Evolutionary conservation across 2,329 filamentous ascomycete species (phyloP), one percentile per base, ranked within the genome.

Genomic region (Nigrospora osmanthi): DNA sequence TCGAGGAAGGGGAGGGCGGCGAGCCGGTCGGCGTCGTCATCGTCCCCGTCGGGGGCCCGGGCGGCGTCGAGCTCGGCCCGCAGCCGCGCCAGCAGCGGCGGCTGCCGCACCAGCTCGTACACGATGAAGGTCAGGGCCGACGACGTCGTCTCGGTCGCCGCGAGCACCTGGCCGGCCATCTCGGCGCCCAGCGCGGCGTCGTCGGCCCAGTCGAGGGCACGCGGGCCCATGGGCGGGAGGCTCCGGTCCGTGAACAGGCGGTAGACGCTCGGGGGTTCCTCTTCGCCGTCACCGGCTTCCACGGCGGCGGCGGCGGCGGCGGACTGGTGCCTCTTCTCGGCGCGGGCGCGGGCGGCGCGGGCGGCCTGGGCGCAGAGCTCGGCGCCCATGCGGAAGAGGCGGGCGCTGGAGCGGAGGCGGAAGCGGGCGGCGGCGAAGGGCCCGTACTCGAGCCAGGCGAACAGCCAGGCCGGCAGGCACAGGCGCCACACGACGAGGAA

Each of bases 401-500:
- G 39, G 36, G 49, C 44, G 43, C 51, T 53, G 6, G 51, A 52
- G 11, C 40, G 40, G 38, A 53, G 41, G 11, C 51, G 49, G 32
- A 44, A 52, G 17, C 35, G 35, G 33, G 49, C 42, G 17, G 43
- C 42, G 13, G 15, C 12, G 35, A 50, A 52, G 1, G 48, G 49
- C 17, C 46, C 38, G 9, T 15, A 44, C 41, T 47, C 46, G 17
- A 53, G 44, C 51, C 51, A 53, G 16, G 37, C 36, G 40, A 52
- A 52, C 14, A 50, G 40, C 48, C 49, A 50, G 12, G 16, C 31
- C 9, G 49, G 51, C 3, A 53, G 40, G 38, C 47, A 52, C 13
- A 53, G 45, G 11, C 51, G 44, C 51, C 51, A 53, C 11, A 52
- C 48, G 11, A 52, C 50, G 7, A 52, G 44, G 40, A 52, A 52